Base-by-base conservation (phyloP, 1,284 basidiomycete species). In the Xerocomus nothofagi region DNA sequence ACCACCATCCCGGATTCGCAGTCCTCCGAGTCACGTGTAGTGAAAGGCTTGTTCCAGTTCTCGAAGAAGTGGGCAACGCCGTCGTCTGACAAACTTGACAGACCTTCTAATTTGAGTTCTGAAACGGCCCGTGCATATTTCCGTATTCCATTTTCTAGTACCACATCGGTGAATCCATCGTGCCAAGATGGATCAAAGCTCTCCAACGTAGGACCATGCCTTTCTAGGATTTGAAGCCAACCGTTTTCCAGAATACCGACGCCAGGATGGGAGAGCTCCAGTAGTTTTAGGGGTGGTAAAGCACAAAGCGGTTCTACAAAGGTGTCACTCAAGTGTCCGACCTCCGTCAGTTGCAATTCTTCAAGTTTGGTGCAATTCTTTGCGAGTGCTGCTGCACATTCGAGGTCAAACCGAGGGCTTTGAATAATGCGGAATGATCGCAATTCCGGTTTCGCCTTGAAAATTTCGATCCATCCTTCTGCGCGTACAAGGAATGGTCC, bases 401-500 rank as follows among this genome's bases (percentile, higher is more conserved):
- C 78, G 2, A 85, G 62, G 64, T 96, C 86, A 67, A 99, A 95
- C 7, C 94, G 83, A 4, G 94, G 93, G 54, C 88, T 91, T 64
- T 93, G 91, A 0, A 80, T 88, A 55, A 98, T 85, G 40, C 88
- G 75, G 69, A 98, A 90, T 12, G 78, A 78, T 57, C 82, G 75
- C 6, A 98, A 77, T 3, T 72, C 65, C 3, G 79, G 75, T 39
- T 86, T 79, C 1, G 78, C 65, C 38, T 78, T 69, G 68, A 98
- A 84, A 71, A 97, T 93, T 0, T 72, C 63, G 39, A 81, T 73
- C 94, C 96, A 98, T 0, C 81, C 82, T 6, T 81, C 74, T 7
- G 81, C 73, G 39, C 86, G 83, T 23, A 97, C 87, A 21, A 97
- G 82, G 71, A 93, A 98, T 0, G 93, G 91, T 0, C 91, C 96